These are phyloP conservation scores for Penicillium silybi DNA, from an alignment of 495 filamentous ascomycete species.

Conservation along the genomic window DNA sequence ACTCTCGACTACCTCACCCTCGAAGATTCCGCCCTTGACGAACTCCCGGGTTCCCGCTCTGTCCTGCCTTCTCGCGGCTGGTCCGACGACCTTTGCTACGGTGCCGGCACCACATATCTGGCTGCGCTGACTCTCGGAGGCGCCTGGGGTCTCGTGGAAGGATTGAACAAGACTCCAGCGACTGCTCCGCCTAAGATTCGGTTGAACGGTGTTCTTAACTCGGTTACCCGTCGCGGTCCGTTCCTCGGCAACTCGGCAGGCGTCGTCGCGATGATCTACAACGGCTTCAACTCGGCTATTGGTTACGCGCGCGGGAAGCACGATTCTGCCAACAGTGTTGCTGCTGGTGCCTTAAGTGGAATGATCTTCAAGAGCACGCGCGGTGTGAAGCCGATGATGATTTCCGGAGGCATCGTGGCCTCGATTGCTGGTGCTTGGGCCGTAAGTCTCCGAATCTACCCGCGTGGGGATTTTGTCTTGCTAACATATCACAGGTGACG, in stretches of 20 bases:
- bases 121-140: conserved; percentile 81
- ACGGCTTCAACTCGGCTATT: conserved; percentile 86
- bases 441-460: conserved; percentile 50
- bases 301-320: conserved; percentile 85
- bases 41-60: conserved; percentile 80
- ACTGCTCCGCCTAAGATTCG: conserved; percentile 82
- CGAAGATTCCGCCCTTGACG: conserved; percentile 84
- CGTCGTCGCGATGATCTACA: conserved; percentile 92
- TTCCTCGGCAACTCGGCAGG: conserved; percentile 95
- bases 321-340: conserved; percentile 81
- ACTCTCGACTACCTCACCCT: conserved; percentile 89
- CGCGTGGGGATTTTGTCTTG: background rate
- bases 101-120: conserved; percentile 90
- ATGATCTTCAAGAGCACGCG: conserved; percentile 95
- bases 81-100: conserved; percentile 97
- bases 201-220: conserved; percentile 89
- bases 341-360: conserved; percentile 79
- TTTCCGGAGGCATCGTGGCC: conserved; percentile 83
- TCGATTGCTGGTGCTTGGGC: conserved; percentile 82
- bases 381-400: conserved; percentile 85
- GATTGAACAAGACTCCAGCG: conserved; percentile 65
- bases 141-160: conserved; percentile 86
- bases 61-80: conserved; percentile 92
- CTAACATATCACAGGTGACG: conserved; percentile 49
- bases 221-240: conserved; percentile 87